Percentiles rank a stretch among this genome's conserved stretches.
Conservation (phyloP, 2,329 filamentous ascomycete genomes). For the Diaporthe ampelina region DNA sequence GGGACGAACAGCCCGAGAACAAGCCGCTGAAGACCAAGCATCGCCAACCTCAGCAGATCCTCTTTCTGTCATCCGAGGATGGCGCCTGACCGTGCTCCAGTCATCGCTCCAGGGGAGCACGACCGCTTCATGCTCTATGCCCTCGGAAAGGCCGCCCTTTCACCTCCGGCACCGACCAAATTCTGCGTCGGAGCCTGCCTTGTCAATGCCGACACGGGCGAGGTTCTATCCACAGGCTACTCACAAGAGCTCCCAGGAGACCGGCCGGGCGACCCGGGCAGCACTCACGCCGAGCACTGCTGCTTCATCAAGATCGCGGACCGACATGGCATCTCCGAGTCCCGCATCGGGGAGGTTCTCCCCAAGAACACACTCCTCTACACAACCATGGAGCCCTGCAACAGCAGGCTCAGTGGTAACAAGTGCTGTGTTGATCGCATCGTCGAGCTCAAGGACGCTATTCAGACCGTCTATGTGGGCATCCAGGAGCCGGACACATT, state of each 20-base stretch:
- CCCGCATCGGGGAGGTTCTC: slow-evolving; percentile 53
- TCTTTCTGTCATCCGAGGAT: no score
- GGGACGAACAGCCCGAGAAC: no score
- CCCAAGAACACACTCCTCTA: slow-evolving; percentile 57
- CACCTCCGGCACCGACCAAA: slow-evolving; percentile 46
- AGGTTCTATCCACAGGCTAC: no score
- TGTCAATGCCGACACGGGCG: no score
- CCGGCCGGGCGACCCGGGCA: slow-evolving; percentile 53
- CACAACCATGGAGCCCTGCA: slow-evolving; percentile 62
- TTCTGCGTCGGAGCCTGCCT: no score
- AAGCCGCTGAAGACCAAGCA: no score
- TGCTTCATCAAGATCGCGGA: slow-evolving; percentile 61
- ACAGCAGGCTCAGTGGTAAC: slow-evolving; percentile 56
- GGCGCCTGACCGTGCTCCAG: no score
- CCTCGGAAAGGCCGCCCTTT: slow-evolving; percentile 52
- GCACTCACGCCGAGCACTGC: slow-evolving; percentile 58
- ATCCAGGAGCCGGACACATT: no score
- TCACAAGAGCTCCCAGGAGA: slow-evolving; percentile 55
- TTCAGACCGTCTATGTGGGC: slow-evolving; percentile 54
- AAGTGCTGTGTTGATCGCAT: slow-evolving; percentile 55
- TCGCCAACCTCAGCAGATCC: no score
- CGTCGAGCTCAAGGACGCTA: slow-evolving; percentile 49
- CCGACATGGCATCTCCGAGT: slow-evolving; percentile 52
- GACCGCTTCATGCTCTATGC: slow-evolving; percentile 56
- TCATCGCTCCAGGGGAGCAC: slow-evolving; percentile 42